These are phyloP conservation scores for Kokia cookei DNA, from an alignment of 441 rosid species.

Conservation along the genomic window DNA sequence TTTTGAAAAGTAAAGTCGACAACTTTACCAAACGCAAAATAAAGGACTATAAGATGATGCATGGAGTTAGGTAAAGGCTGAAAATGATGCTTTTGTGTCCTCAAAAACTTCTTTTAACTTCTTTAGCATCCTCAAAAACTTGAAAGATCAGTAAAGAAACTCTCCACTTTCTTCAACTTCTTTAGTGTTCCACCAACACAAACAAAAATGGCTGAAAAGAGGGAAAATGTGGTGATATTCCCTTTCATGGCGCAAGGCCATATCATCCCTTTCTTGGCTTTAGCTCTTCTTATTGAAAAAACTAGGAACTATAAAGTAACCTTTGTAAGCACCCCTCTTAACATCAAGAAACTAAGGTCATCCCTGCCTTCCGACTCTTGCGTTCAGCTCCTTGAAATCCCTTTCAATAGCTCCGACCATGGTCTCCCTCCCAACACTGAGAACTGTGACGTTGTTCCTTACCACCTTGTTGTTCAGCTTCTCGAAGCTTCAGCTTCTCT, in stretches of 20 bases:
- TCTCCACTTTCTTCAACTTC: too few relatives aligned
- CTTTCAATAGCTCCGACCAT: slow-evolving; percentile 36
- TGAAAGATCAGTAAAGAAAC: too few relatives aligned
- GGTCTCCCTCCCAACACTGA: slow-evolving; percentile 33
- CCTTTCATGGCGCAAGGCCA: slow-evolving; percentile 94
- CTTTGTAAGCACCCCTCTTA: slow-evolving; percentile 57
- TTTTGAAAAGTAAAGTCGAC: too few relatives aligned
- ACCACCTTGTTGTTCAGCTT: slow-evolving; percentile 33
- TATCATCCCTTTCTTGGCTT: slow-evolving; percentile 63
- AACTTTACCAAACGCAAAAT: too few relatives aligned
- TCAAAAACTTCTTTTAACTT: too few relatives aligned
- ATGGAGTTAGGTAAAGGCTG: too few relatives aligned
- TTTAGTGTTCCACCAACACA: not conserved
- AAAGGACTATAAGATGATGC: too few relatives aligned
- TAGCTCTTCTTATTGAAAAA: slow-evolving; percentile 51
- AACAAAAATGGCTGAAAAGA: slow-evolving; percentile 15
- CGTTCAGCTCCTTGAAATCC: slow-evolving; percentile 41
- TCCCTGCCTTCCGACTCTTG: slow-evolving; percentile 34
- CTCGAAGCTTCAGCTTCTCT: slow-evolving; percentile 48
- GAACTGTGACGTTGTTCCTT: slow-evolving; percentile 49
- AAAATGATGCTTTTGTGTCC: too few relatives aligned
- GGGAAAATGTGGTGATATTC: slow-evolving; percentile 39
- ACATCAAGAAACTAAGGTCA: slow-evolving; percentile 40
- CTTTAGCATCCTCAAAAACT: too few relatives aligned
- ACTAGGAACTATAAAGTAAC: slow-evolving; percentile 23